Base-by-base conservation (phyloP, 1,284 basidiomycete genomes). In the Volvariella volvacea region DNA sequence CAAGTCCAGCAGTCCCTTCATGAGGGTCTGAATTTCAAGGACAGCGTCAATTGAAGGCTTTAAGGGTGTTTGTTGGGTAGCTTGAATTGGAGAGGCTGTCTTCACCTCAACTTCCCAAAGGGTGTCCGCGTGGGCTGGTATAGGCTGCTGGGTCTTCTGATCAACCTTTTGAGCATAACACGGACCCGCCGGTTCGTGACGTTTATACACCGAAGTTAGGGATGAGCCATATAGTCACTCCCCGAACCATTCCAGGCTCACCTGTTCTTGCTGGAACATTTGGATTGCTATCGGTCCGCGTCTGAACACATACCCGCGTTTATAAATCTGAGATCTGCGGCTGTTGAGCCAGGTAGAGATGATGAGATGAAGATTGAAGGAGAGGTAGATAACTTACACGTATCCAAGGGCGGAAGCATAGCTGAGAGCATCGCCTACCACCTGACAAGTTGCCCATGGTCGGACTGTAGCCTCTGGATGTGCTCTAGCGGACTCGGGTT, bases 51-150 rank as follows among this genome's bases (percentile, higher is more conserved):
- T 76, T 7, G 76, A 73, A 4, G 73, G 68, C 48, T 67, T 73
- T 9, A 88, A 65, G 2, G 80, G 78, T 2, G 70, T 78, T 50
- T 86, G 81, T 55, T 78, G 82, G 1, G 80, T 83, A 44, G 83
- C 86, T 16, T 80, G 73, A 32, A 85, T 78, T 3, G 87, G 87
- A 4, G 71, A 70, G 2, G 85, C 83, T 1, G 84, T 87, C 60
- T 85, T 88, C 39, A 88, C 87, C 63, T 89, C 83, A 28, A 89
- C 85, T 57, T 88, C 81, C 86, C 86, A 89, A 7, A 87, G 67
- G 0, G 84, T 85, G 51, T 86, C 84, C 12, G 76, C 64, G 45
- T 84, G 82, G 14, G 82, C 83, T 33, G 83, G 79, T 31, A 80
- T 80, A 0, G 83, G 80, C 50, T 81, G 75, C 44, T 79, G 77